These are phyloP conservation scores for Sporisorium scitamineum DNA, from an alignment of 1,284 basidiomycete species.

Conservation along the genomic window DNA sequence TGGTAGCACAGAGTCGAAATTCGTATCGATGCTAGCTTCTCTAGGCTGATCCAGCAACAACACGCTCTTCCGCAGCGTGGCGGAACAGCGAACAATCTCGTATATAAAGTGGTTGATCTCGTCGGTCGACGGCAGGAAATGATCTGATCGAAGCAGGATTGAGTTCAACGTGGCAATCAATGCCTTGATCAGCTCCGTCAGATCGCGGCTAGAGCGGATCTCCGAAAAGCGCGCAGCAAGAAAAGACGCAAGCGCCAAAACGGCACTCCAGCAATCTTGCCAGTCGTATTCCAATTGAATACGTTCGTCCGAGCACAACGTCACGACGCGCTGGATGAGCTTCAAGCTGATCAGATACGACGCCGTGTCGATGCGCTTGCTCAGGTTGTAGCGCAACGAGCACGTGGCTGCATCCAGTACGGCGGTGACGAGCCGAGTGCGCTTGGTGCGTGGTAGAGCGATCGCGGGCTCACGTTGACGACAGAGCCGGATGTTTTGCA, in stretches of 20 bases:
- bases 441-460: conserved; percentile 40
- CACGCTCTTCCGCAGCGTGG: conserved; percentile 35
- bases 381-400: conserved; percentile 61
- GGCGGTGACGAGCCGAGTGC: conserved; percentile 50
- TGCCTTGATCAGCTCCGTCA: conserved; percentile 40
- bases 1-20: conserved; percentile 1
- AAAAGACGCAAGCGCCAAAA: conserved; percentile 51
- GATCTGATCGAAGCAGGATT: conserved; percentile 52
- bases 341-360: conserved; percentile 52
- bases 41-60: conserved; percentile 31
- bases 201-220: conserved; percentile 37
- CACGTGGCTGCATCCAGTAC: conserved; percentile 54
- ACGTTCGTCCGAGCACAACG: conserved; percentile 47
- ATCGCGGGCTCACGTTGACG: conserved; percentile 58
- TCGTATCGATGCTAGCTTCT: not conserved
- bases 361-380: conserved; percentile 56
- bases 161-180: conserved; percentile 53
- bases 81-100: conserved; percentile 53
- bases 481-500: conserved; percentile 48
- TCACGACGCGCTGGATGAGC: conserved; percentile 50
- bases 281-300: conserved; percentile 62
- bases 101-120: conserved; percentile 59
- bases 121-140: conserved; percentile 42
- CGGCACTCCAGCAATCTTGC: conserved; percentile 56
- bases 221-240: conserved; percentile 46